Evolutionary conservation across 306 rosid genomes (phyloP).

Genomic region (Cercis canadensis): DNA sequence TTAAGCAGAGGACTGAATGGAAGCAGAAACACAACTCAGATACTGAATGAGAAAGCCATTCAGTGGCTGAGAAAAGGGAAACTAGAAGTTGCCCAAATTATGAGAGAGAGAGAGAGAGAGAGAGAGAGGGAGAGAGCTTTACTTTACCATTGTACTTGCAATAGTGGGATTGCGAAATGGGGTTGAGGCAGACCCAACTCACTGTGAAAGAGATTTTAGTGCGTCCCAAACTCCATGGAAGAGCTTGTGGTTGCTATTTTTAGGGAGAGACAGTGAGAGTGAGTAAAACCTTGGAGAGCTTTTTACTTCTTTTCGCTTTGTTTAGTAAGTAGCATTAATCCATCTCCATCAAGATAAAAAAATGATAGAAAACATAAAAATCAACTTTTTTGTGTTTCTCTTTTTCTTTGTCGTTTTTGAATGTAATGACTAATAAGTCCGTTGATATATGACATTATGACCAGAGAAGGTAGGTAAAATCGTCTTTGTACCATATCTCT

Average conservation of each 20-base stretch:
- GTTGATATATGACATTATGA: no score
- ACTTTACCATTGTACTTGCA: conserved; percentile 47
- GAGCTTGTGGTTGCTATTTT: conserved; percentile 53
- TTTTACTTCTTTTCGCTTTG: conserved; percentile 33
- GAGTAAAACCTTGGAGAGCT: conserved; percentile 14
- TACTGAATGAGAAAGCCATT: conserved; percentile 41
- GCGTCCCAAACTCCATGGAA: conserved; percentile 64
- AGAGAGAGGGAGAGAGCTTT: neutral
- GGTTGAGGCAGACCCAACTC: conserved; percentile 41
- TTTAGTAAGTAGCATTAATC: neutral
- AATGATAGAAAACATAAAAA: no score
- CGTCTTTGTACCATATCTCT: no score
- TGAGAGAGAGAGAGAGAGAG: conserved; percentile 39
- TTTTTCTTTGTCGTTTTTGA: no score
- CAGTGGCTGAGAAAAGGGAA: conserved; percentile 38
- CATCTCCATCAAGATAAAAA: neutral
- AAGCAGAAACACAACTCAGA: conserved; percentile 48
- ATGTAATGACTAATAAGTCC: no score
- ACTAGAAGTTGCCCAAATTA: conserved; percentile 39
- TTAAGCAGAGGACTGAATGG: conserved; percentile 34
- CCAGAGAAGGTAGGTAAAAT: no score
- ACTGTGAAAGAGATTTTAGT: conserved; percentile 34
- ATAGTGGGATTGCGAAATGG: conserved; percentile 44
- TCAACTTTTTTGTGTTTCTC: no score
- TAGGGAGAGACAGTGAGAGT: conserved; percentile 55